Conservation (phyloP, 495 filamentous ascomycete genomes). For the Trichoderma asperelloides region DNA sequence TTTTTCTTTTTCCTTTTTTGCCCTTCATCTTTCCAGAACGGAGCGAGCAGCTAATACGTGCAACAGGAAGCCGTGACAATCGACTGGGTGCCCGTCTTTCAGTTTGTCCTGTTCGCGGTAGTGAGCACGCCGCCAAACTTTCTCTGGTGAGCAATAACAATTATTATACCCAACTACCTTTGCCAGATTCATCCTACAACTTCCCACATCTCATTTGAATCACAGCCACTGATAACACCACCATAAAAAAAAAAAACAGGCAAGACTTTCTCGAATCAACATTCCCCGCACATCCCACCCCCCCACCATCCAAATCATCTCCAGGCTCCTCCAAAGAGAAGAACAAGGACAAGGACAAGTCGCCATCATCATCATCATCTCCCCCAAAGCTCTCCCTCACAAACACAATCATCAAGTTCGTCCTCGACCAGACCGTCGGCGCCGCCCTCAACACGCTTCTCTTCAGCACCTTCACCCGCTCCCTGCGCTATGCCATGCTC, state of each 20-base stretch:
- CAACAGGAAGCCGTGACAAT: conserved; percentile 43
- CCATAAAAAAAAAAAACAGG: no score
- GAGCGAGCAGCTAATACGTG: background rate
- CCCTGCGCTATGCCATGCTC: conserved; percentile 30
- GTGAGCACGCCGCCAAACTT: conserved; percentile 79
- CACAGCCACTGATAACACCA: no score
- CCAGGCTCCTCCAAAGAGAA: conserved; percentile 21
- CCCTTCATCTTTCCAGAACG: no score
- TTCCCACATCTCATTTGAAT: background rate
- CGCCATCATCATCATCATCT: conserved; percentile 29
- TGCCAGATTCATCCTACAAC: background rate
- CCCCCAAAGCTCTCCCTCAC: conserved; percentile 45
- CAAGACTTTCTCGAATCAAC: conserved; percentile 43
- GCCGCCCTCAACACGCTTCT: conserved; percentile 67
- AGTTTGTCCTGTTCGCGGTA: conserved; percentile 69
- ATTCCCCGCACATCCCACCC: conserved; percentile 34
- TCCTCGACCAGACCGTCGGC: conserved; percentile 73
- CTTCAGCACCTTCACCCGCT: conserved; percentile 48
- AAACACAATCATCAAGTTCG: conserved; percentile 74
- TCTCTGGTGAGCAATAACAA: conserved; percentile 71
- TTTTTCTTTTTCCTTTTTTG: no score
- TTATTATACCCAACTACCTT: conserved; percentile 8
- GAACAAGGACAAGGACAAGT: conserved; percentile 18
- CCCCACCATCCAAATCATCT: conserved; percentile 14
- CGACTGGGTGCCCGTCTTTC: conserved; percentile 56